These are phyloP conservation scores for Vigna angularis DNA, from an alignment of 306 rosid genomes.

Conservation along the genomic window DNA sequence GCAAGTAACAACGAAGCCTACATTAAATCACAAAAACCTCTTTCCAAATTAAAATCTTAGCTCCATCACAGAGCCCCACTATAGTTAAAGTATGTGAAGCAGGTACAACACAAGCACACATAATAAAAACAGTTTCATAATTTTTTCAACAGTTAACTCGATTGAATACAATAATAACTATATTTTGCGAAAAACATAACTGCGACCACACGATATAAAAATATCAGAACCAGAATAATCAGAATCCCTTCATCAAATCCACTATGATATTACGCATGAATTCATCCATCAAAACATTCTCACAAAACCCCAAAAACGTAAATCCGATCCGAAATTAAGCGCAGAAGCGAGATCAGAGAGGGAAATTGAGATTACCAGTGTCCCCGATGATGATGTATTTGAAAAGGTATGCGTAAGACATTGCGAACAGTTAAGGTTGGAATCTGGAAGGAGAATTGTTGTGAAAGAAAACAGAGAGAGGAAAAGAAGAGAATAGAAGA, in stretches of 20 bases:
- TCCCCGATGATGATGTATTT: conserved; percentile 99
- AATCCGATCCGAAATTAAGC: conserved; percentile 26
- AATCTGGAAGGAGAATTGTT: background rate
- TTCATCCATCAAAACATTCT: background rate
- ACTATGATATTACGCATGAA: background rate
- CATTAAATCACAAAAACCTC: background rate
- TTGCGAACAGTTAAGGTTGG: conserved; percentile 11
- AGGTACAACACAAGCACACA: background rate
- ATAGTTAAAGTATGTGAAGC: conserved; percentile 17
- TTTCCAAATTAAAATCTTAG: background rate
- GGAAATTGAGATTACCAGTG: conserved; percentile 63
- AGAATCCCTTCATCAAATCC: background rate
- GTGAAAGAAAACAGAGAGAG: background rate
- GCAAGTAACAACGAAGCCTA: background rate
- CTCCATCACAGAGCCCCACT: background rate
- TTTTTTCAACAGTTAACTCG: background rate
- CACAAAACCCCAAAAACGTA: background rate
- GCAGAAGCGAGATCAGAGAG: background rate
- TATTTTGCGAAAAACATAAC: background rate
- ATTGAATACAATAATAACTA: background rate
- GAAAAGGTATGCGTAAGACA: conserved; percentile 98
- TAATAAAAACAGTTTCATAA: background rate
- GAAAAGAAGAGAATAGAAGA: background rate
- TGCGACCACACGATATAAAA: background rate
- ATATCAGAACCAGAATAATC: background rate